phyloP scores from a whole-genome alignment of 305 asterid species.

The Solanum aculeatissimum region DNA sequence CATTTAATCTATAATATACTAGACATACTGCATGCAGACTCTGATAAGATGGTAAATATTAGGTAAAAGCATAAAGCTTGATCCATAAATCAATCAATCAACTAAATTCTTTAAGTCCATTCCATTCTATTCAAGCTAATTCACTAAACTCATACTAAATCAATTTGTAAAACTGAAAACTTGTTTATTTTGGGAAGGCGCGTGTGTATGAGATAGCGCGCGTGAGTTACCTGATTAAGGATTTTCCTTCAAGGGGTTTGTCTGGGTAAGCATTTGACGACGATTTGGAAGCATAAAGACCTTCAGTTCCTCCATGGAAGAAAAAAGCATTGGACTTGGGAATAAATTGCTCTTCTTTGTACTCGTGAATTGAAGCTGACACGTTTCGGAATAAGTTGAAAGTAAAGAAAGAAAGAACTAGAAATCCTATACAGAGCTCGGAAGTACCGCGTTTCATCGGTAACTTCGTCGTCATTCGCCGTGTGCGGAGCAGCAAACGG shows the following conservation, averaged over 20 bases:
- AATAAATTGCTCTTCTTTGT: conserved; percentile 10
- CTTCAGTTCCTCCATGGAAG: conserved; percentile 24
- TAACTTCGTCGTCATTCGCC: neutral
- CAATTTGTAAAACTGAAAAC: neutral
- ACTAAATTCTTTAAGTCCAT: neutral
- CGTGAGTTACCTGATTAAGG: conserved; percentile 13
- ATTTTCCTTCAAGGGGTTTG: conserved; percentile 9
- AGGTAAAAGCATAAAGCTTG: neutral
- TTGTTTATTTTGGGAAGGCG: neutral
- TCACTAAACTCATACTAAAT: neutral
- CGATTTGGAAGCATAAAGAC: conserved; percentile 12
- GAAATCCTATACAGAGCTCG: neutral
- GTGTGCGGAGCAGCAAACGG: neutral
- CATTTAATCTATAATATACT: neutral
- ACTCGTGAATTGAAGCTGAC: conserved; percentile 23
- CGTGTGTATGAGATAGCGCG: neutral
- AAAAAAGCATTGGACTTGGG: conserved; percentile 22
- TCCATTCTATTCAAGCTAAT: neutral
- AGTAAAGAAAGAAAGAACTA: neutral
- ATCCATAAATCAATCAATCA: neutral
- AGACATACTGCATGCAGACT: neutral
- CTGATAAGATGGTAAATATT: neutral
- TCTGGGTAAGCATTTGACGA: neutral
- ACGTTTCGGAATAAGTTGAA: neutral
- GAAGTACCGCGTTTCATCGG: neutral